Percentiles rank a stretch among this genome's conserved stretches.
Evolutionary conservation across 1,139 yeast species (phyloP).

Genomic region (Blastobotrys arbuscula): DNA sequence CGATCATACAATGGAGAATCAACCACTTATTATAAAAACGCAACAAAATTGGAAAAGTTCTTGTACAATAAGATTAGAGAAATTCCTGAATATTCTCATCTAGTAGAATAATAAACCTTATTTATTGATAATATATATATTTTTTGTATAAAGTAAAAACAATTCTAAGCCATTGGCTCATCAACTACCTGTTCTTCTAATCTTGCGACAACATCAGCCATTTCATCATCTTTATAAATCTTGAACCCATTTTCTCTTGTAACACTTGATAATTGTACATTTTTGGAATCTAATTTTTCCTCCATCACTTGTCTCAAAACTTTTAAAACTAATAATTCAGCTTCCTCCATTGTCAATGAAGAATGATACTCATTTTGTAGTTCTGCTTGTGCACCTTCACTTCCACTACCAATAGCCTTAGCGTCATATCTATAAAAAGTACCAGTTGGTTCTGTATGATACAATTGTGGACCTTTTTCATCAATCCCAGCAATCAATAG

Average conservation of each 20-base stretch:
- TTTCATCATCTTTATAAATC: conserved; percentile 77
- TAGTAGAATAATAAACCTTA: conserved; percentile 37
- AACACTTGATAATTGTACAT: conserved; percentile 92
- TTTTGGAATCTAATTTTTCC: conserved; percentile 91
- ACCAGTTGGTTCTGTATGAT: conserved; percentile 99
- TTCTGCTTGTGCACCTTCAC: conserved; percentile 98
- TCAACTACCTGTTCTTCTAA: conserved; percentile 68
- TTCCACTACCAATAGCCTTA: conserved; percentile 97
- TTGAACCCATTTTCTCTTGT: conserved; percentile 83
- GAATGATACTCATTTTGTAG: conserved; percentile 95
- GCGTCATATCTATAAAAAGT: conserved; percentile 97
- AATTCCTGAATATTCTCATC: conserved; percentile 62
- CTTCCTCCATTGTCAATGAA: conserved; percentile 88
- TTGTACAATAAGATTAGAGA: conserved; percentile 77
- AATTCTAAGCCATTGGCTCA: conserved; percentile 27
- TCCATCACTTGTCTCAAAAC: conserved; percentile 98
- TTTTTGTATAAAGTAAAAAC: not conserved
- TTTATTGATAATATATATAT: not conserved
- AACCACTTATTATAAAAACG: conserved; percentile 44
- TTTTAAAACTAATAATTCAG: conserved; percentile 83
- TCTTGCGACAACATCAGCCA: conserved; percentile 71
- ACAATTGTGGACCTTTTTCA: conserved; percentile 90
- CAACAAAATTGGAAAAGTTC: conserved; percentile 86
- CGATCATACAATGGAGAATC: conserved; percentile 31
- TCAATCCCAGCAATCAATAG: conserved; percentile 92